Evolutionary conservation across 306 rosid species (phyloP).

Genomic region (Sphenostylis stenocarpa): DNA sequence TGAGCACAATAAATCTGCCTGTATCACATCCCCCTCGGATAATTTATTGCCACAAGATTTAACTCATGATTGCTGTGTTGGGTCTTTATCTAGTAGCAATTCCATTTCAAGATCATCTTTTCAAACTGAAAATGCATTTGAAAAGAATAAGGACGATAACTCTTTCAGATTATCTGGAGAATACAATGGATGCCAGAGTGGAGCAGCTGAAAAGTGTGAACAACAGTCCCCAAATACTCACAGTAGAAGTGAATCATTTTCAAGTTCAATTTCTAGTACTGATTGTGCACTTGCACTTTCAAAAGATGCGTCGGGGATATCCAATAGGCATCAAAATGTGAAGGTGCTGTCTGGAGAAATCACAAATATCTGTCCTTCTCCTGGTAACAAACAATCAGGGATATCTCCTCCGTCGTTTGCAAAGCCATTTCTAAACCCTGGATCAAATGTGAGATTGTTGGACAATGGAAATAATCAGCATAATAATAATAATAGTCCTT

Average conservation of each 20-base stretch:
- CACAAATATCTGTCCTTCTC: slow-evolving; percentile 44
- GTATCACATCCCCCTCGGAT: slow-evolving; percentile 34
- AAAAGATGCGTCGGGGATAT: slow-evolving; percentile 49
- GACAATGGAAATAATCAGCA: slow-evolving; percentile 45
- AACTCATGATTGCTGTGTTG: slow-evolving; percentile 41
- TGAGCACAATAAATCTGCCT: slow-evolving; percentile 30
- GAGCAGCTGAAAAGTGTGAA: slow-evolving; percentile 47
- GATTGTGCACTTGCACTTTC: slow-evolving; percentile 61
- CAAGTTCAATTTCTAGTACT: slow-evolving; percentile 75
- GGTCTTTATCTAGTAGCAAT: slow-evolving; percentile 42
- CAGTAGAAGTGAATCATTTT: slow-evolving; percentile 81
- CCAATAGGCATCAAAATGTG: slow-evolving; percentile 44
- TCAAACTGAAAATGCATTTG: slow-evolving; percentile 55
- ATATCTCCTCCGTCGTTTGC: slow-evolving; percentile 43
- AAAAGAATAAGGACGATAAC: slow-evolving; percentile 46
- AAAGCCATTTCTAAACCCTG: slow-evolving; percentile 42
- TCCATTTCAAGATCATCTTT: slow-evolving; percentile 58
- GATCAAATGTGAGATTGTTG: slow-evolving; percentile 39
- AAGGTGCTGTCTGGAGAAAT: slow-evolving; percentile 60
- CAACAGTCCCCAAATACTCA: slow-evolving; percentile 61
- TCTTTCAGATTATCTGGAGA: slow-evolving; percentile 49
- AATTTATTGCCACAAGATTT: slow-evolving; percentile 42
- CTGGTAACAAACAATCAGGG: slow-evolving; percentile 42
- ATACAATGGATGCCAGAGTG: slow-evolving; percentile 50
- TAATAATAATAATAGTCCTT: slow-evolving; percentile 26